Percentiles rank a stretch among this genome's conserved stretches.
These are phyloP conservation scores for Irpex rosettiformis DNA, from an alignment of 1,284 basidiomycete species.

Conservation along the genomic window DNA sequence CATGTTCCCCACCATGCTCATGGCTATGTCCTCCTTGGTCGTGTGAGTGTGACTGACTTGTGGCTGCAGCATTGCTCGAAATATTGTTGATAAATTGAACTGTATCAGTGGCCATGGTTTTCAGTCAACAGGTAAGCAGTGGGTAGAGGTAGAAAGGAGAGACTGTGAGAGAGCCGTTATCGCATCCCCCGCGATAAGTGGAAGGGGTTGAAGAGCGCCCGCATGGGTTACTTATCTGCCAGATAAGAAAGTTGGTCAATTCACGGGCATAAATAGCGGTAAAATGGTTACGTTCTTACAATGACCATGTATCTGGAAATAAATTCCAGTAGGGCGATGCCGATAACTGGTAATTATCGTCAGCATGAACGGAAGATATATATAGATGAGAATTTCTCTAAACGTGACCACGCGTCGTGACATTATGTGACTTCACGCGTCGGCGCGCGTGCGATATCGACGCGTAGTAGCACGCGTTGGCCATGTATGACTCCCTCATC, in stretches of 20 bases:
- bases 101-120: conserved; percentile 24
- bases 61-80: conserved; percentile 28
- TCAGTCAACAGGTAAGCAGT: neutral
- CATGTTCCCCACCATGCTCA: conserved; percentile 61
- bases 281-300: too few species aligned
- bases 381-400: neutral
- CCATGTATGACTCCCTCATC: too few species aligned
- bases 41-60: conserved; percentile 37
- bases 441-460: neutral
- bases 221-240: neutral
- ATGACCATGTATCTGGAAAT: too few species aligned
- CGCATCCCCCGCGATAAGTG: neutral
- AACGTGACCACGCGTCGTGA: neutral
- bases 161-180: neutral
- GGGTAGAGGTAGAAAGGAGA: neutral
- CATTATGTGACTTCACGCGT: neutral
- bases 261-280: too few species aligned
- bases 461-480: neutral
- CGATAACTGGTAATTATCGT: too few species aligned
- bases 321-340: too few species aligned
- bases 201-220: neutral
- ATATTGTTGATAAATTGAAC: conserved; percentile 75
- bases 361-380: too few species aligned
- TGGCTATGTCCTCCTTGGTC: conserved; percentile 75
- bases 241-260: neutral